A percentile compares a stretch with the other conserved stretches of the same genome.
Evolutionary conservation across 1,284 basidiomycete genomes (phyloP).

Genomic region (Ustilago nuda): DNA sequence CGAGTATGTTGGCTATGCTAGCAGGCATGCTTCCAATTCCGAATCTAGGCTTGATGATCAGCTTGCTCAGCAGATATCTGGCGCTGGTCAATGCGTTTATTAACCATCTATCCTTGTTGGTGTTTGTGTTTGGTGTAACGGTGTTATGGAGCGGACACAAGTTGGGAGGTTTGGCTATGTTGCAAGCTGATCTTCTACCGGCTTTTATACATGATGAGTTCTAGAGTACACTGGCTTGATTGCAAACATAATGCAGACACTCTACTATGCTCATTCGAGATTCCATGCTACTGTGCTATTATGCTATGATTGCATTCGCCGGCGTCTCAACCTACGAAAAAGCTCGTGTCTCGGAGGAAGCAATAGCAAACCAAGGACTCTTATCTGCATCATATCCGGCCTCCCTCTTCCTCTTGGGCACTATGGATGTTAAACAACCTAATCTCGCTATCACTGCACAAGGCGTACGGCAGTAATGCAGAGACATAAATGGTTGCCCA

Average conservation of each 20-base stretch:
- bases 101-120: slow-evolving; percentile 54
- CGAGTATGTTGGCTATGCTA: slow-evolving; percentile 34
- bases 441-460: slow-evolving; percentile 57
- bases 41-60: slow-evolving; percentile 30
- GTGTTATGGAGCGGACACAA: slow-evolving; percentile 42
- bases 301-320: neutral
- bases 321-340: neutral
- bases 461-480: slow-evolving; percentile 45
- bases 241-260: neutral
- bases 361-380: slow-evolving; percentile 3
- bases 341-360: neutral
- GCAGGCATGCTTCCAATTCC: slow-evolving; percentile 42
- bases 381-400: neutral
- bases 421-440: slow-evolving; percentile 40
- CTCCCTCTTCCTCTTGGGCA: neutral
- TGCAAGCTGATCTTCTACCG: slow-evolving; percentile 6
- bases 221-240: slow-evolving; percentile 5
- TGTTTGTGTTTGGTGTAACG: slow-evolving; percentile 53
- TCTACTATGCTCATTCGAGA: neutral
- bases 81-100: slow-evolving; percentile 45
- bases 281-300: neutral
- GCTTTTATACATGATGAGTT: slow-evolving; percentile 34
- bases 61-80: slow-evolving; percentile 33
- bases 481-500: slow-evolving; percentile 63
- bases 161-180: slow-evolving; percentile 34